Conservation (phyloP, 2,329 filamentous ascomycete species). For the Colletotrichum nymphaeae region DNA sequence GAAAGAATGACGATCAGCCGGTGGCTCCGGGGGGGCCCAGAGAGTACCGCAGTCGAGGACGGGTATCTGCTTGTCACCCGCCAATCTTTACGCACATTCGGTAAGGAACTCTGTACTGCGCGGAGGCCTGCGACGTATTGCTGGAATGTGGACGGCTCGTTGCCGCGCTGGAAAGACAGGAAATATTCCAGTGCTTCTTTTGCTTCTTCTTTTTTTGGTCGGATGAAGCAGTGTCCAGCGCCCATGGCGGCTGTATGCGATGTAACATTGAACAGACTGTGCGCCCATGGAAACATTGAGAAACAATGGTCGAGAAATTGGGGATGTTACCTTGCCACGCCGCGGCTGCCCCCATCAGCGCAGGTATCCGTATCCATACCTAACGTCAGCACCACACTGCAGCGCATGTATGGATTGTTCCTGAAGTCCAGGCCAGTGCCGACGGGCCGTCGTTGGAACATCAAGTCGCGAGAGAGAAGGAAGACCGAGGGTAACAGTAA, state of each 20-base stretch:
- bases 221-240: neutral
- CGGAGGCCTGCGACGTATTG: constrained; percentile 18
- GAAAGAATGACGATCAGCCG: constrained; percentile 31
- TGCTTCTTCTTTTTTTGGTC: neutral
- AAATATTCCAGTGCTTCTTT: neutral
- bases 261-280: constrained; percentile 15
- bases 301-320: constrained; percentile 17
- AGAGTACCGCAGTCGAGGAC: neutral
- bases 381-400: neutral
- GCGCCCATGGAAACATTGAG: neutral
- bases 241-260: constrained; percentile 6
- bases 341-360: neutral
- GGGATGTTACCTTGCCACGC: constrained; percentile 10
- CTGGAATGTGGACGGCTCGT: neutral
- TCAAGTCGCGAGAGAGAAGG: neutral
- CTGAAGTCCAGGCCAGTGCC: neutral
- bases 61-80: constrained; percentile 12
- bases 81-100: constrained; percentile 1
- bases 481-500: neutral
- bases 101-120: neutral
- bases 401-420: neutral
- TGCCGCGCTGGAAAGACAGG: constrained; percentile 5
- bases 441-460: neutral
- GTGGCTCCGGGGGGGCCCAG: neutral
- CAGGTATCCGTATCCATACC: neutral